Base-by-base conservation (phyloP, 768 basidiomycete species). In the Rossbeevera mucosa region DNA sequence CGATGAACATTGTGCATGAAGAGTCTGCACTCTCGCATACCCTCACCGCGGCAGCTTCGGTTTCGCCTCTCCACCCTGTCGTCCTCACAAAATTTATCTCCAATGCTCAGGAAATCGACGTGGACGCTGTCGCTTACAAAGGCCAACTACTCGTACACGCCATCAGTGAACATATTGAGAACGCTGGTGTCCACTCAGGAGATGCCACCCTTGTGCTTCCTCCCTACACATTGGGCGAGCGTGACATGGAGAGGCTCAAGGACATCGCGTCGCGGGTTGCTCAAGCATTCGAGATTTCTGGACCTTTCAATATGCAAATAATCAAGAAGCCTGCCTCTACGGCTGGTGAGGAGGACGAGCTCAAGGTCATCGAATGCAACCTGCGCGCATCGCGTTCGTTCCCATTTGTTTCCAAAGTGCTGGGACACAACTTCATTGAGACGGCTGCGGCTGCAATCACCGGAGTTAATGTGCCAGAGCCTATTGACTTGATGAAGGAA, bases 81-180 rank as follows among this genome's bases (percentile, higher is more conserved):
- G 96, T 99, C 65, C 86, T 99, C 71, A 93, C 95, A 62, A 97
- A 98, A 71, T 99, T 97, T 81, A 99, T 99, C 64, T 91, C 95
- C 68, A 83, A 86, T 59, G 94, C 96, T 7, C 94, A 98, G 70
- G 96, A 98, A 70, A 95, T 99, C 56, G 96, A 99, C 57, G 84
- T 98, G 42, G 96, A 99, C 64, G 96, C 94, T 38, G 96, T 97
- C 50, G 95, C 92, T 2, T 82, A 97, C 77, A 75, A 93, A 55
- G 96, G 96, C 58, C 80, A 84, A 59, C 88, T 98, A 9, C 80
- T 98, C 47, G 81, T 99, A 26, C 95, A 98, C 62, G 95, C 95
- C 48, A 80, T 99, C 51, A 98, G 95, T 4, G 96, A 99, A 69
- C 96, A 99, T 68, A 92, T 98, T 52, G 96, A 99, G 73, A 94